Evolutionary conservation across 805 yeast species (phyloP).

Genomic region (Groenewaldozyma tartarivorans): DNA sequence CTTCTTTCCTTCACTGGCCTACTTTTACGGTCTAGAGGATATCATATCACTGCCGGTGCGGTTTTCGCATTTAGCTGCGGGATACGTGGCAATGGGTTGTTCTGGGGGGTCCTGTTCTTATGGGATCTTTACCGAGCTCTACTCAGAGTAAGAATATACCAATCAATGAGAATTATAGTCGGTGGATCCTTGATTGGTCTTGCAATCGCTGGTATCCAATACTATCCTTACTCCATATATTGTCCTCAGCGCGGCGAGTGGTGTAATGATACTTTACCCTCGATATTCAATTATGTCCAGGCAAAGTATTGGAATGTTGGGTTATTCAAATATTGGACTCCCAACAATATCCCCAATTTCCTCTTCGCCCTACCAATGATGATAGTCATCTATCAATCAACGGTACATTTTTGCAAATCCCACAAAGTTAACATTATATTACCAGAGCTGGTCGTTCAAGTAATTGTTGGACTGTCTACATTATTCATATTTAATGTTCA

Average conservation of each 20-base stretch:
- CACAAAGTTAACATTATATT: slow-evolving; percentile 1
- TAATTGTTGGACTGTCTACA: slow-evolving; percentile 13
- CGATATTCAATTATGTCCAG: slow-evolving; percentile 66
- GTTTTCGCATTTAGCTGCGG: slow-evolving; percentile 48
- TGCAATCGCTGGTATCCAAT: slow-evolving; percentile 39
- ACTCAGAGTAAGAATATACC: slow-evolving; percentile 1
- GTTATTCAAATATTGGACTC: slow-evolving; percentile 72
- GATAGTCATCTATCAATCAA: slow-evolving; percentile 29
- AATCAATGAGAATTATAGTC: slow-evolving; percentile 25
- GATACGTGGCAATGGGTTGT: slow-evolving; percentile 65
- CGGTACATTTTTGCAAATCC: slow-evolving; percentile 19
- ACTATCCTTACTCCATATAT: slow-evolving; percentile 43
- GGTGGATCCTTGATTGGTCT: slow-evolving; percentile 50
- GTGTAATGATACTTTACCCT: slow-evolving; percentile 54
- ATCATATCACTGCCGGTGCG: slow-evolving; percentile 41
- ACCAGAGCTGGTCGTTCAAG: slow-evolving; percentile 13
- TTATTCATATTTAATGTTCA: slow-evolving; percentile 69
- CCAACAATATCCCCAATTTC: slow-evolving; percentile 75
- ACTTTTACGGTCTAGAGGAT: slow-evolving; percentile 36
- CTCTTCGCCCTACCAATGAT: slow-evolving; percentile 63
- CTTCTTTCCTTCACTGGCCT: slow-evolving; percentile 50
- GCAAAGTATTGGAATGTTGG: slow-evolving; percentile 78
- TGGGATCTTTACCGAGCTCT: slow-evolving; percentile 38
- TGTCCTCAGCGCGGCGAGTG: slow-evolving; percentile 44
- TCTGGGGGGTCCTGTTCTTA: slow-evolving; percentile 60